phyloP scores from a whole-genome alignment of 805 yeast genomes.

The Candida yuanshanica region DNA sequence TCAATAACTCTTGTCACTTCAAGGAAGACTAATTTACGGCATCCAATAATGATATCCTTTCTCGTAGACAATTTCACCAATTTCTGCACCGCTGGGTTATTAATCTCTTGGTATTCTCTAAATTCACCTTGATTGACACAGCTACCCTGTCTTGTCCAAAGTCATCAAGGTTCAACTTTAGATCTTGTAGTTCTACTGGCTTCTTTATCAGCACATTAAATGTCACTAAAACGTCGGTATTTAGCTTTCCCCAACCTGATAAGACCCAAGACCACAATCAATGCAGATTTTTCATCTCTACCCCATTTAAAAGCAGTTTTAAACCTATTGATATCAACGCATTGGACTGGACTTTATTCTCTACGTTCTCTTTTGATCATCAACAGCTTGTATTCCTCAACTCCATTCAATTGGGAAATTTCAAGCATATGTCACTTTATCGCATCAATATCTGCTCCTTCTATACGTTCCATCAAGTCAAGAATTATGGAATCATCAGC shows the following conservation, averaged over 20 bases:
- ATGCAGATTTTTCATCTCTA: conserved; percentile 29
- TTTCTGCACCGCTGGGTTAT: not conserved
- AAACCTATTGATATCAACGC: conserved; percentile 26
- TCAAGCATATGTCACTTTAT: conserved; percentile 52
- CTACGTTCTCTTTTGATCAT: conserved; percentile 18
- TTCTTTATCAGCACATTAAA: conserved; percentile 49
- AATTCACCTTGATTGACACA: not conserved
- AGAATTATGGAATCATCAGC: conserved; percentile 54
- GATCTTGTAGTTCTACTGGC: conserved; percentile 23
- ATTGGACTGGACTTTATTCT: conserved; percentile 12
- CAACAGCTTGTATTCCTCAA: conserved; percentile 27
- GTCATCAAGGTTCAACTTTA: conserved; percentile 9
- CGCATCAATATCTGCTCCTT: conserved; percentile 33
- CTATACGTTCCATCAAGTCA: conserved; percentile 54
- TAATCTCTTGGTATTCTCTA: not conserved
- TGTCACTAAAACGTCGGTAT: conserved; percentile 59
- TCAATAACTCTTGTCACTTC: not conserved
- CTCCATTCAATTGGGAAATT: conserved; percentile 39
- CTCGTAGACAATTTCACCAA: not conserved
- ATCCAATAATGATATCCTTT: not conserved
- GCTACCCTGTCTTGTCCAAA: not conserved
- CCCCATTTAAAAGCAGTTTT: conserved; percentile 53
- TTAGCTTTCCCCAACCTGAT: conserved; percentile 43
- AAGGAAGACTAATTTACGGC: not conserved
- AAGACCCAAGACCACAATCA: conserved; percentile 51